These are phyloP conservation scores for Cyclotella sp. DNA, from an alignment of 108 stramenopile genomes.

Conservation along the genomic window DNA sequence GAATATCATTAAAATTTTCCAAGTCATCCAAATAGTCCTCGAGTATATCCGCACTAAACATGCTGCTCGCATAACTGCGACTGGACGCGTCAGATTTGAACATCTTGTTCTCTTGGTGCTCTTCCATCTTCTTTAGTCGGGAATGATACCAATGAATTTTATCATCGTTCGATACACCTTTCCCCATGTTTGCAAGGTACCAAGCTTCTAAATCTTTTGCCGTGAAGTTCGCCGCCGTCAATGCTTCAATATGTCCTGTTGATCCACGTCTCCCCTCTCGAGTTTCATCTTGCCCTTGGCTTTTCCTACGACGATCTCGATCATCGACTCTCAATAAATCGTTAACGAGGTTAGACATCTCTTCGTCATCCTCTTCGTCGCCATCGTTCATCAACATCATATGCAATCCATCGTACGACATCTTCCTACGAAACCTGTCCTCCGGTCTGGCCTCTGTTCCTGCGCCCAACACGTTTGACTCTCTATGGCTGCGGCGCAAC, in stretches of 20 bases:
- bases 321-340: constrained; percentile 18
- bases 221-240: neutral
- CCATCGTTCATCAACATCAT: constrained; percentile 18
- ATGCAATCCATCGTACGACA: constrained; percentile 23
- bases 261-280: constrained; percentile 18
- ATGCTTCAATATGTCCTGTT: constrained; percentile 12
- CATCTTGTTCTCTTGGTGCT: neutral
- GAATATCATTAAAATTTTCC: neutral
- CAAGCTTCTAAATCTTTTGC: constrained; percentile 24
- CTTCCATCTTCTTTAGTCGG: constrained; percentile 27
- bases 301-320: constrained; percentile 20
- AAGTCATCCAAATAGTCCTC: constrained; percentile 23
- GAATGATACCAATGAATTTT: constrained; percentile 35
- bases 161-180: neutral
- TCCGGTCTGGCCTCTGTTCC: neutral
- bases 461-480: neutral
- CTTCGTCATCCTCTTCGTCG: constrained; percentile 22
- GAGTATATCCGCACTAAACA: constrained; percentile 41
- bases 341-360: constrained; percentile 15
- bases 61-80: constrained; percentile 27
- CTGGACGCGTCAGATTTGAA: neutral
- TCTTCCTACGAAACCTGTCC: neutral
- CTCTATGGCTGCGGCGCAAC: neutral
- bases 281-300: constrained; percentile 10
- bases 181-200: constrained; percentile 16